Base-by-base conservation (phyloP, 2,329 filamentous ascomycete genomes). In the Scedosporium dehoogii region DNA sequence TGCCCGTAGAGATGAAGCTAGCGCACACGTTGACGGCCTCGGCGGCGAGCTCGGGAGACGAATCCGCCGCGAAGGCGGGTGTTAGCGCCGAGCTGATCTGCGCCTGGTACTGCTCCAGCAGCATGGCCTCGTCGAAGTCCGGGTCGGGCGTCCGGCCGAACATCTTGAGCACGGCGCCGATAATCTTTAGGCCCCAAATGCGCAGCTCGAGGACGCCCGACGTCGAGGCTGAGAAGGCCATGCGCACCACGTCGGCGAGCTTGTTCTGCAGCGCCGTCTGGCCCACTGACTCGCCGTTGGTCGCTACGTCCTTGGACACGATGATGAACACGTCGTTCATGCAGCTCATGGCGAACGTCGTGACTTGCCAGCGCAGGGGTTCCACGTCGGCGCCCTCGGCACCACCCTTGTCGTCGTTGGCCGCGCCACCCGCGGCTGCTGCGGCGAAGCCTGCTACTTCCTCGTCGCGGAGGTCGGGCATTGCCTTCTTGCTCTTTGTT, bases 1-100 rank as follows among this genome's bases (percentile, higher is more conserved):
- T 97, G 14, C 94, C 94, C 0, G 93, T 97, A 0, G 93, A 90
- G 69, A 99, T 96, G 74, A 99, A 99, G 1, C 90, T 92, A n/a
- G 93, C 94, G 70, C 94, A 99, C 6, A 99, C 94, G 69, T 96
- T 96, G 66, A 99, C 91, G 16, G 96, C 94, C 71, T 97, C 93
- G 0, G 94, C 92, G 6, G 94, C 96, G 16, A 99, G 80, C 73
- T 99, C 94, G 0, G 96, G 92, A 0, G 93, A 97, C 0, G 94
- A 99, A 73, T 99, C 94, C 3, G 88, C 88, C 1, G 94, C 92
- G 75, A 99, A 99, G 0, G 94, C 96, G 3, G 94, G 94, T 0
- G 96, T 99, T 65, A 99, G 80, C 0, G 94, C 94, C 18, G 94
- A 97, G 69, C 92, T 92, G 71, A 99, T 99, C 72, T 99, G 94